Base-by-base conservation (phyloP, 371 early-diverging fungal genomes). In the Rhizopus microsporus region DNA sequence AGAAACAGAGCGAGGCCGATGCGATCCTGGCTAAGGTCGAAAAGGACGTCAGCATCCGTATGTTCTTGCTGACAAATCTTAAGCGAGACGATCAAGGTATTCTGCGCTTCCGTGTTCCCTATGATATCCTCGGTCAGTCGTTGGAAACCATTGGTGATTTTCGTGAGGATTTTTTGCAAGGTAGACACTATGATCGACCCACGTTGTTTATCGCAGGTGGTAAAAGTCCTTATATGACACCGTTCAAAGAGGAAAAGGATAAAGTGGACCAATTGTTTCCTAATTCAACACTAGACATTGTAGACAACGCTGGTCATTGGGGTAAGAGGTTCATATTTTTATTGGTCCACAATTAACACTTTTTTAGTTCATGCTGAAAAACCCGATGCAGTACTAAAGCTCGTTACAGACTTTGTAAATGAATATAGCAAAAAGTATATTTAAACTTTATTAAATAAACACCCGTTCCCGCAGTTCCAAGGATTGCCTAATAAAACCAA, bases 61-160 rank as follows among this genome's bases (percentile, higher is more conserved):
- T 91, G 69, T 96, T 96, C 65, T 63, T 96, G 57, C 73, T 96
- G 52, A 96, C 97, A 9, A 96, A 96, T 63, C 74, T 94, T 55
- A 93, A 90, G 57, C 70, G 77, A 46, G 59, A 71, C 15, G 43
- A 56, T 1, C 60, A 72, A 7, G 82, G 79, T 8, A 47, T 53
- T 0, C 85, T 86, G 54, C 66, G 63, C 13, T 92, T 88, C 62
- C 81, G 94, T 30, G 76, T 94, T 29, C 94, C 94, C 5, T 72
- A 92, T 16, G 70, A 83, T 12, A 81, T 82, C 4, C 58, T 96
- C 1, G 84, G 81, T 4, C 52, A 71, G 33, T 74, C 82, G 0
- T 69, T 96, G 9, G 63, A 54, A 5, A 62, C 65, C 1, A 64
- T 94, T 37, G 83, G 87, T 40, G 75, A 62, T 1, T 92, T 91